Base-by-base conservation (phyloP, 179 eudicot genomes). In the Sideroxylon spinosum region DNA sequence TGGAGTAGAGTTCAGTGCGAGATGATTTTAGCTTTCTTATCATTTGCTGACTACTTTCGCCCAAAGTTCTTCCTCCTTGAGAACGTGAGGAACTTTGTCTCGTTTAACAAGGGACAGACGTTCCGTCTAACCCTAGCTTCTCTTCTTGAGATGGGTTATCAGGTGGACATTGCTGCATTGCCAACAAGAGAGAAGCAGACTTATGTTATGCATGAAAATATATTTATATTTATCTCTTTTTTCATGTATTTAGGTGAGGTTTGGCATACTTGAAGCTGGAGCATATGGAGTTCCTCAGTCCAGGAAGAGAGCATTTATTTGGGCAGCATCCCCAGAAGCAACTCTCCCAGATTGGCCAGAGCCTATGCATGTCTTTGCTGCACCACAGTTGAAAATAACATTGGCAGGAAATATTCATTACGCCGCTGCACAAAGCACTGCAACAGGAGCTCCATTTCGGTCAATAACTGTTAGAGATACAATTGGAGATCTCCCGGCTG, bases 331-430 rank as follows among this genome's bases (percentile, higher is more conserved):
- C 77, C 97, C 98, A 19, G 87, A 95, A 59, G 92, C 91, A 83
- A 86, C 60, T 72, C 87, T 95, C 57, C 98, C 98, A 12, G 97
- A 93, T 32, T 95, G 97, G 98, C 98, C 98, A 55, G 98, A 95
- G 86, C 98, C 98, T 28, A 88, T 95, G 97, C 93, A 93, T 86
- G 98, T 95, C 62, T 95, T 95, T 88, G 95, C 97, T 57, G 92
- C 91, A 55, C 87, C 93, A 37, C 92, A 93, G 80, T 88, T 91
- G 65, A 90, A 83, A 74, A 80, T 95, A 76, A 79, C 82, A 63
- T 78, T 95, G 78, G 86, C 86, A 57, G 75, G 57, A 68, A 85
- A 78, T 72, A 62, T 74, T 20, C 93, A 89, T 32, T 93, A 88
- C 81, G 90, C 98, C 73, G 98, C 98, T 69, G 98, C 85, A 19